Base-by-base conservation (phyloP, 2,329 filamentous ascomycete species). In the Ilyonectria sp. region DNA sequence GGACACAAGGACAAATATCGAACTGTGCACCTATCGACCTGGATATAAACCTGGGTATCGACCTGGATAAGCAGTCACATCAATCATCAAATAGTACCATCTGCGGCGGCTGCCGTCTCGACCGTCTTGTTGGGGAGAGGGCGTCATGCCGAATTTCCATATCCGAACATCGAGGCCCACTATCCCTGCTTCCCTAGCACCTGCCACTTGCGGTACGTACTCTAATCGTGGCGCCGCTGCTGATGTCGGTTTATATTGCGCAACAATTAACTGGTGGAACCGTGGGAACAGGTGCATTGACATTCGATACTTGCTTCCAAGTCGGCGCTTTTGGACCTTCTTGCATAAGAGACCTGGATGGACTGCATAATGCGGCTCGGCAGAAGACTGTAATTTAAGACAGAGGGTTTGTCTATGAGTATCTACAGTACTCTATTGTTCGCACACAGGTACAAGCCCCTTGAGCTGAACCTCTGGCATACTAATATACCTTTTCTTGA, bases 221-320 rank as follows among this genome's bases (percentile, higher is more conserved):
- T 37, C 52, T 26, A 19, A 33, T 31, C 35, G 29, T 17, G 40
- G 15, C 33, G 52, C n/a, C 53, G 7, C 26, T 50, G n/a, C 60
- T 26, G 56, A 57, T 56, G 29, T 37, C 52, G 60, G 52, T 29
- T 57, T 46, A 63, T 54, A 62, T 56, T 49, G 43, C 47, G 52
- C 60, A 57, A 53, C n/a, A 31, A 50, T 31, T 58, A 53, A 57
- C 23, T 63, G 60, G 52, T 57, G 52, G 55, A 49, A 35, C 55
- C 37, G 40, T 13, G 43, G 52, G 60, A 35, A 26, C 3, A 21
- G n/a, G 31, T 21, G 50, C 31, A 53, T 31, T 53, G 50, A 53
- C 31, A 21, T 35, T 37, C 26, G 15, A 50, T 29, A 23, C 15
- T 33, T 33, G 31, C 40, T 43, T 43, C 40, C 40, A 43, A n/a